Evolutionary conservation across 2,329 filamentous ascomycete genomes (phyloP), one percentile per base, ranked within the genome.

Genomic region (Scedosporium apiospermum): DNA sequence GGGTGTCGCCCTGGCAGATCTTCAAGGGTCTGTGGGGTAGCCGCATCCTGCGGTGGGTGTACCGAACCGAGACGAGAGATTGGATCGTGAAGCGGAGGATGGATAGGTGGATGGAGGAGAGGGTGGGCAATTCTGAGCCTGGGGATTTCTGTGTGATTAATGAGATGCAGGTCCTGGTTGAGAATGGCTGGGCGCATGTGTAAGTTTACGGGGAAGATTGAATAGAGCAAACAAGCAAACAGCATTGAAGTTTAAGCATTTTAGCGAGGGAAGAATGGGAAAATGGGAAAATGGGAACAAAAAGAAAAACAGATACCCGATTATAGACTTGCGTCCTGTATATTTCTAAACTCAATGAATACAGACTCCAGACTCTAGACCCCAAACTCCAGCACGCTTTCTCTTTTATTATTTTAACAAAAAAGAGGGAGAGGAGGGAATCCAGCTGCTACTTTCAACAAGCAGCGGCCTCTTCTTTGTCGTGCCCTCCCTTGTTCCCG

Each of bases 111-210:
- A 69, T 76, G 64, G 73, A 68, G 62, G 72, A 71, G 65, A 68
- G 67, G 12, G 65, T 66, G 46, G 70, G 73, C 12, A 73, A 73
- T 12, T 66, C 71, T 12, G 81, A 83, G 69, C 71, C 72, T 3
- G 82, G 82, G 6, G 70, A 72, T 57, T 77, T 79, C 64, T 86
- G 83, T 66, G 68, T 86, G 67, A 80, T 86, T 57, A 81, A 85
- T 67, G 83, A 86, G 74, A 85, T 84, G 79, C 83, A 86, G 68
- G 80, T 86, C 23, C 70, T 86, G 63, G 78, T 76, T 46, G 74
- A 76, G 64, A 83, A 81, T 68, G 83, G 83, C 2, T 86, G 83
- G 84, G 78, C 78, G 63, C 83, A 86, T 75, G 76, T 82, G 64
- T 83, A 64, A 66, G 57, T 42, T 26, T 55, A 23, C 21, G 12